Percentiles rank a stretch among this genome's conserved stretches.
phyloP scores from a whole-genome alignment of 192 early-diverging fungal species.

The Coemansia sp. region DNA sequence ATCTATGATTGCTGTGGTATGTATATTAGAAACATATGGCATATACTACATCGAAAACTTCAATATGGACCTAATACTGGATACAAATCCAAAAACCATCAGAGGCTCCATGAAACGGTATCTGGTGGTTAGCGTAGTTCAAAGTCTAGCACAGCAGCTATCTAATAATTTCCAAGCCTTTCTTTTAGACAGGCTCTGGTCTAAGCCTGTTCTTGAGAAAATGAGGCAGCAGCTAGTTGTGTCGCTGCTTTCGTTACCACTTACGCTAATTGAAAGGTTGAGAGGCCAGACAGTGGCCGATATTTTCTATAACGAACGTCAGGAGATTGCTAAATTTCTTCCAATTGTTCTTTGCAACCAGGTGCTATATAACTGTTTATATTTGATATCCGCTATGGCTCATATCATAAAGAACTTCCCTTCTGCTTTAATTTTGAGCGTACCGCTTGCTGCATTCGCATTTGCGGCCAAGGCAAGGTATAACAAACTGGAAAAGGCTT shows the following conservation, averaged over 20 bases:
- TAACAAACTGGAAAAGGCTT: neutral
- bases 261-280: slow-evolving; percentile 15
- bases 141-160: slow-evolving; percentile 4
- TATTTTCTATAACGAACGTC: neutral
- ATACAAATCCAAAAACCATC: slow-evolving; percentile 21
- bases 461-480: neutral
- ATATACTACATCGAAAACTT: slow-evolving; percentile 13
- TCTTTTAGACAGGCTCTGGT: slow-evolving; percentile 1
- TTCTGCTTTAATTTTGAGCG: neutral
- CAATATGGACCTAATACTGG: slow-evolving; percentile 17
- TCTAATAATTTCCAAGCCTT: neutral
- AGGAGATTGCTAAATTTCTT: neutral
- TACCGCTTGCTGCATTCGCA: slow-evolving; percentile 2
- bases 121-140: slow-evolving; percentile 15
- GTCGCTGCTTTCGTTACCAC: slow-evolving; percentile 1
- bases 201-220: neutral
- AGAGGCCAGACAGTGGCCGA: neutral
- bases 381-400: neutral
- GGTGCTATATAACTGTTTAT: neutral
- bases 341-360: neutral
- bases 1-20: too few relatives aligned
- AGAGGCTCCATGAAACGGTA: slow-evolving; percentile 19
- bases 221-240: slow-evolving; percentile 5
- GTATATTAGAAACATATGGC: slow-evolving; percentile 4
- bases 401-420: slow-evolving; percentile 12